Base-by-base conservation (phyloP, 768 basidiomycete species). In the Lentinula sp. region DNA sequence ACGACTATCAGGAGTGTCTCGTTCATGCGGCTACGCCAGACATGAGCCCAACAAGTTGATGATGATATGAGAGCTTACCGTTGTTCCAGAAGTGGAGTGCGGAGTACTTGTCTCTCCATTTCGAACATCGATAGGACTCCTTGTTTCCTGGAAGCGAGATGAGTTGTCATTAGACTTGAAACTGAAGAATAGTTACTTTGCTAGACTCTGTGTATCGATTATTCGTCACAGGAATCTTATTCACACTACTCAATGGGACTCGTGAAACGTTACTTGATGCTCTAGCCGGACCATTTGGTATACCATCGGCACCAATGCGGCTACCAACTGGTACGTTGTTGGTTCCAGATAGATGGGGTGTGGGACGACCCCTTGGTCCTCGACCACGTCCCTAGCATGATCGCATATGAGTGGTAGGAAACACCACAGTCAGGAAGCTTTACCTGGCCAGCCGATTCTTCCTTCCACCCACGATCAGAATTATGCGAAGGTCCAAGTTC, bases 231-330 rank as follows among this genome's bases (percentile, higher is more conserved):
- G 68, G 56, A 65, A 70, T 68, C 4, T 67, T 66, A 39, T 68
- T 61, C 13, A 70, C 70, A 12, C 66, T 68, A 18, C 65, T 65
- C 9, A 60, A 41, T 6, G 48, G 50, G 6, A 45, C 45, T 10
- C 33, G 37, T 20, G 50, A 10, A 7, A 20, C 7, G 28, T 46
- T 59, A 42, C 32, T 32, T 4, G 45, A 35, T 10, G 70, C 63
- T 57, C 73, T 58, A 63, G 18, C 55, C 71, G 70, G 72, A 45
- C 33, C 48, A 46, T 45, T 55, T 35, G 66, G 67, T 28, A 70
- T 67, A 51, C 66, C 60, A 39, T 69, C 67, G 62, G 68, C 66
- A 9, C 66, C 65, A 12, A 60, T 57, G 12, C 55, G 61, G 18
- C 43, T 45, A n/a, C 62, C 59, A 50, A 61, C 16, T 39, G 56